A percentile compares a stretch with the other conserved stretches of the same genome.
Evolutionary conservation across 371 early-diverging fungal species (phyloP).

Genomic region (Rhizopus sp.): DNA sequence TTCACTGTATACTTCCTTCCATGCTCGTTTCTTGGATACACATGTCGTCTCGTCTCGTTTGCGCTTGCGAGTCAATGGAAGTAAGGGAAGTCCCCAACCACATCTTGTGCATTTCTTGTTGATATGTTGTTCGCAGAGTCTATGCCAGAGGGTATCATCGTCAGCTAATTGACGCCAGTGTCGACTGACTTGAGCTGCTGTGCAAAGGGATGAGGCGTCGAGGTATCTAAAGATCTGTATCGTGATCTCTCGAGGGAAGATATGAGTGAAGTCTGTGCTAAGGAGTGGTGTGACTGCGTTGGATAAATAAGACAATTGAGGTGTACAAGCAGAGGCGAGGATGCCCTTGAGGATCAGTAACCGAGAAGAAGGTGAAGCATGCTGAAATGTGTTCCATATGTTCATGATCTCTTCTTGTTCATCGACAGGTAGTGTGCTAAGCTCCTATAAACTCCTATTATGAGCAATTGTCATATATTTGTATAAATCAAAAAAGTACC

Average conservation of each 20-base stretch:
- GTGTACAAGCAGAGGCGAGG: constrained; percentile 54
- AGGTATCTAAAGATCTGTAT: constrained; percentile 81
- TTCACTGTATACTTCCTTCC: constrained; percentile 86
- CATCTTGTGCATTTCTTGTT: constrained; percentile 93
- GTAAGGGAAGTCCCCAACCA: constrained; percentile 92
- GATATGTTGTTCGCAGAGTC: constrained; percentile 96
- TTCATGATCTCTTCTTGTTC: constrained; percentile 47
- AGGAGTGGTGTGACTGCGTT: constrained; percentile 41
- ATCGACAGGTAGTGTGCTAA: constrained; percentile 21
- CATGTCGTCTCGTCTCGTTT: constrained; percentile 2
- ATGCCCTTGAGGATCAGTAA: constrained; percentile 61
- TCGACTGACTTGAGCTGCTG: constrained; percentile 82
- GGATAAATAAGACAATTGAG: constrained; percentile 50
- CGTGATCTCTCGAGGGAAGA: constrained; percentile 78
- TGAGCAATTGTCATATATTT: neutral
- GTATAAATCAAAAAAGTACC: neutral
- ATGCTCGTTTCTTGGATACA: constrained; percentile 49
- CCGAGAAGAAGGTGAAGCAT: constrained; percentile 50
- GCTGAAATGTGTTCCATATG: constrained; percentile 55
- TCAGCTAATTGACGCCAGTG: constrained; percentile 83
- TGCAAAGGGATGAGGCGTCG: constrained; percentile 90
- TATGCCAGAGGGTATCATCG: constrained; percentile 90
- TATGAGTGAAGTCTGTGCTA: constrained; percentile 71
- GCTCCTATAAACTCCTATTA: no score
- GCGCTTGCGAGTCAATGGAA: constrained; percentile 43